Conservation (phyloP, 768 basidiomycete species). For the Coprinopsis marcescibilis region DNA sequence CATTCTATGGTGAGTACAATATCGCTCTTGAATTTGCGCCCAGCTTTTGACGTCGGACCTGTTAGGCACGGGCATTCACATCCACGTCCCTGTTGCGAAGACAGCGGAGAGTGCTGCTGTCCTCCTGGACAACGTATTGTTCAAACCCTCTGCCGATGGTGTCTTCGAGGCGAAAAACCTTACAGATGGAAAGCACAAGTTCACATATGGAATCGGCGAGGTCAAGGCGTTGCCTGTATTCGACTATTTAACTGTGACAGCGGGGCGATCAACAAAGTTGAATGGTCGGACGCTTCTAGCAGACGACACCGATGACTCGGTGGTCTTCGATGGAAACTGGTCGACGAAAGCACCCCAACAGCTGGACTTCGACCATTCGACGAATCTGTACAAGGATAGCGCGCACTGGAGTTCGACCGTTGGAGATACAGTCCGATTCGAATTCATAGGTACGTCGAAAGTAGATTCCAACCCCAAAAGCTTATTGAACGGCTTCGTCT, state of each 20-base stretch:
- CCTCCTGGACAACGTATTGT: slow-evolving; percentile 31
- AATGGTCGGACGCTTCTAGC: slow-evolving; percentile 29
- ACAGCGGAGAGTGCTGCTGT: slow-evolving; percentile 25
- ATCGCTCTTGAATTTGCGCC: not conserved
- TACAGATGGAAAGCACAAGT: slow-evolving; percentile 30
- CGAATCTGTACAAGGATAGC: slow-evolving; percentile 25
- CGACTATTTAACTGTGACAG: slow-evolving; percentile 35
- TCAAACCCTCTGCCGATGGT: slow-evolving; percentile 25
- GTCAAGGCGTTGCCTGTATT: slow-evolving; percentile 24
- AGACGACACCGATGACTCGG: slow-evolving; percentile 27
- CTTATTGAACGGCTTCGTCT: slow-evolving; percentile 3
- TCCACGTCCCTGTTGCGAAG: slow-evolving; percentile 20
- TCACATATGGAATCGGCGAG: slow-evolving; percentile 28
- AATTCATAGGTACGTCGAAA: slow-evolving; percentile 29
- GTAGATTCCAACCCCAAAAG: not conserved
- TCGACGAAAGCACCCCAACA: slow-evolving; percentile 16
- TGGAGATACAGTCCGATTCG: slow-evolving; percentile 29
- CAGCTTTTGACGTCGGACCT: not conserved
- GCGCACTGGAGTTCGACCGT: slow-evolving; percentile 31
- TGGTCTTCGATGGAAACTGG: slow-evolving; percentile 33
- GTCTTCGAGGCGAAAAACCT: slow-evolving; percentile 27
- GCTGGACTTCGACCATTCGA: slow-evolving; percentile 20
- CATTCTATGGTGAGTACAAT: slow-evolving; percentile 29
- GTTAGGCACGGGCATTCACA: slow-evolving; percentile 28
- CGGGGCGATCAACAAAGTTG: slow-evolving; percentile 30